Base-by-base conservation (phyloP, 2,329 filamentous ascomycete genomes). In the Neospermospora avenae region DNA sequence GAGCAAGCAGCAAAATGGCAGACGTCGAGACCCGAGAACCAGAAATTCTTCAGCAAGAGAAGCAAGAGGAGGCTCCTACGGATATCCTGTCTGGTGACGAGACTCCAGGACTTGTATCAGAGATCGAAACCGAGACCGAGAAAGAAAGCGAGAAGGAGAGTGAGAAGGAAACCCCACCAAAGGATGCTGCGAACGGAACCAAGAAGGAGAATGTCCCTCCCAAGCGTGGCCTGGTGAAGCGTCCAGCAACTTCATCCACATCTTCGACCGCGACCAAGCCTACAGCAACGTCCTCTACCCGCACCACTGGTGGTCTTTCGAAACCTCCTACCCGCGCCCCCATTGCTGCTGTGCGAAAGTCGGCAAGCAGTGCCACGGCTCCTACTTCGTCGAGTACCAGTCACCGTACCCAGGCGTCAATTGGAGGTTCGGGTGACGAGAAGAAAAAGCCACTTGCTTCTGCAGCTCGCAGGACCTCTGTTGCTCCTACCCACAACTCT, bases 261-360 rank as follows among this genome's bases (percentile, higher is more conserved):
- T 58, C 70, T 20, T 62, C 68, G 7, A 66, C 70, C 45, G 57
- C 65, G n/a, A 61, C 67, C 3, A 71, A 67, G 41, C 65, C 67
- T 39, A 65, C 66, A 5, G 59, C 66, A 31, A 66, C 70, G 20
- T 70, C 71, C 44, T 55, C 68, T 42, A 64, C 67, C 42, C 63
- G 67, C 44, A 64, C 69, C 31, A 66, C 67, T 31, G 68, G 69
- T 49, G 71, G 70, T n/a, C 57, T 73, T 24, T 71, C 68, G 59
- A 74, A 73, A 57, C 72, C 72, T 45, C 71, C 72, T 39, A 67
- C 71, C 51, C 69, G 71, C 25, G 66, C 70, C 20, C 58, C 63
- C 18, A 42, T 65, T 55, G 65, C 68, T 35, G 56, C 66, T 53
- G 59, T 67, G 20, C 69, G 70, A 56, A 73, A 73, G 59, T 57